Evolutionary conservation across 768 basidiomycete species (phyloP).

Genomic region (Cyclocybe aegerita): DNA sequence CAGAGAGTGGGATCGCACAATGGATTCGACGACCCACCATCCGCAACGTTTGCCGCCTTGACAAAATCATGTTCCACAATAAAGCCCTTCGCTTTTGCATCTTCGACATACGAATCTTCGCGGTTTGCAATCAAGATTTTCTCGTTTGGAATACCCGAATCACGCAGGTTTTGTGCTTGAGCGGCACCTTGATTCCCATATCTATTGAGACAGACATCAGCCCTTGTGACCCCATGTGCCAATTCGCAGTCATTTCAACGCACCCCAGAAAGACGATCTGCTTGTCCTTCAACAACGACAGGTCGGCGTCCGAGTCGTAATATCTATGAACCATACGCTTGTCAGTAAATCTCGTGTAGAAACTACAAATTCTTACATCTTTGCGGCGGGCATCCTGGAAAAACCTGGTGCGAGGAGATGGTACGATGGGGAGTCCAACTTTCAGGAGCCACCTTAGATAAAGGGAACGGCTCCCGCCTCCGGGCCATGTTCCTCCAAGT

Average conservation of each 20-base stretch:
- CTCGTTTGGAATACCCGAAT: slow-evolving; percentile 61
- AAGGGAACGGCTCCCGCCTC: background rate
- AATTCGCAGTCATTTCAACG: slow-evolving; percentile 2
- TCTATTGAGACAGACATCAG: slow-evolving; percentile 23
- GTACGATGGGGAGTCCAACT: background rate
- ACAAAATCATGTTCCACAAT: slow-evolving; percentile 55
- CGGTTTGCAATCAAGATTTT: slow-evolving; percentile 60
- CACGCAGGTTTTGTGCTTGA: slow-evolving; percentile 66
- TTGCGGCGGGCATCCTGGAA: slow-evolving; percentile 41
- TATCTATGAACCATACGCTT: slow-evolving; percentile 34
- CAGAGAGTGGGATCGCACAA: background rate
- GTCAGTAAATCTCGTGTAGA: background rate
- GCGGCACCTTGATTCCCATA: slow-evolving; percentile 70
- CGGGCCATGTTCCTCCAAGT: background rate
- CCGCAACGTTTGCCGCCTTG: slow-evolving; percentile 55
- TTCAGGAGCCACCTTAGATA: background rate
- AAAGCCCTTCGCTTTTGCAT: slow-evolving; percentile 57
- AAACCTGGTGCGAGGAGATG: background rate
- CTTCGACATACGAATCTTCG: slow-evolving; percentile 53
- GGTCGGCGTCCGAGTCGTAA: slow-evolving; percentile 62
- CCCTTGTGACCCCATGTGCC: background rate
- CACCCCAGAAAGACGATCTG: slow-evolving; percentile 63
- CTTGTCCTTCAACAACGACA: slow-evolving; percentile 43
- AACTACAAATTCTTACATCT: slow-evolving; percentile 42
- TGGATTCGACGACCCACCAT: slow-evolving; percentile 35